Conservation (phyloP, 495 filamentous ascomycete species). For the Penicillium lagena region DNA sequence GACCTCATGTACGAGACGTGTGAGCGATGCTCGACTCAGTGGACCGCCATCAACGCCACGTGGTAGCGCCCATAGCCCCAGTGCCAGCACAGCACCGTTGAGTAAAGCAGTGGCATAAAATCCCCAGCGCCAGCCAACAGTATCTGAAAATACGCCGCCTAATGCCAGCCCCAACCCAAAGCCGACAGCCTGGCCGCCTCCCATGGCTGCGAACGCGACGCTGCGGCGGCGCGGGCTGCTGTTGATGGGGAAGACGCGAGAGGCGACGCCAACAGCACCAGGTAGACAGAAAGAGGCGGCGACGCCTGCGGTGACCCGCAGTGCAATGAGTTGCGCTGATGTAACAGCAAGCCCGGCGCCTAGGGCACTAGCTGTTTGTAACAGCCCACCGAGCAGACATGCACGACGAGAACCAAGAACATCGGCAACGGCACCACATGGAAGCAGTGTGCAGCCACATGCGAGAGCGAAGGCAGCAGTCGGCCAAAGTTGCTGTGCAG, state of each 20-base stretch:
- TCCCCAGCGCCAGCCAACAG: constrained; percentile 36
- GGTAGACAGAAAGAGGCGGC: constrained; percentile 24
- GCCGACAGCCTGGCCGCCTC: constrained; percentile 38
- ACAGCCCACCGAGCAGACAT: constrained; percentile 29
- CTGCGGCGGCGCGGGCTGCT: constrained; percentile 25
- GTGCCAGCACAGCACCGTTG: background rate
- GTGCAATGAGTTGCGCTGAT: constrained; percentile 36
- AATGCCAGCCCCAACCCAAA: constrained; percentile 36
- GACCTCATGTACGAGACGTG: constrained; percentile 31
- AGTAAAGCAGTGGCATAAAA: constrained; percentile 35
- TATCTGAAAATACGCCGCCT: constrained; percentile 39
- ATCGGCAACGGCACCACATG: constrained; percentile 40
- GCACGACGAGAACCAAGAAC: constrained; percentile 30
- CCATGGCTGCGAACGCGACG: constrained; percentile 38
- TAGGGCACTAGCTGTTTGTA: constrained; percentile 30
- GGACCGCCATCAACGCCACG: background rate
- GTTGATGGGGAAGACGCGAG: constrained; percentile 24
- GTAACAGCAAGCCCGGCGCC: constrained; percentile 31
- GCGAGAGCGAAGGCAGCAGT: constrained; percentile 6
- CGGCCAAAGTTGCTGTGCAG: constrained; percentile 5
- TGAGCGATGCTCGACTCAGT: constrained; percentile 7
- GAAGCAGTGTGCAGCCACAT: constrained; percentile 32
- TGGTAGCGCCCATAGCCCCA: background rate
- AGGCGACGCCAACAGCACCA: constrained; percentile 32
- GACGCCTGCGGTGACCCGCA: constrained; percentile 37